Conservation (phyloP, 768 basidiomycete genomes). For the Tremella yokohamensis region DNA sequence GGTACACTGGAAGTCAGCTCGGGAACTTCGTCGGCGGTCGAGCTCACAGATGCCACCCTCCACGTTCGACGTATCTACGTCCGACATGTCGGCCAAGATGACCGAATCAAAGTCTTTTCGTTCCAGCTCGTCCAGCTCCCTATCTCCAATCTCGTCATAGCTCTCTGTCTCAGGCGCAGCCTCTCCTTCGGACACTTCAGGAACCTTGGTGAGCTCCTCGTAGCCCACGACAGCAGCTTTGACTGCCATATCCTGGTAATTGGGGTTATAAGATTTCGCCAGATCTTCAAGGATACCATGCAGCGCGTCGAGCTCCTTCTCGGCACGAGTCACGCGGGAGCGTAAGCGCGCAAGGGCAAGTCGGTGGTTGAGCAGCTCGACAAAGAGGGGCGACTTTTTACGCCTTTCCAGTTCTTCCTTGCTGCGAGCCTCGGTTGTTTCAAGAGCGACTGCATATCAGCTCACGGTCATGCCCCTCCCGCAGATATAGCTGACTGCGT, state of each 20-base stretch:
- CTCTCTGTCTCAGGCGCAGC: background rate
- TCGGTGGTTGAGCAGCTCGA: slow-evolving; percentile 67
- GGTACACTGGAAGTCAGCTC: slow-evolving; percentile 61
- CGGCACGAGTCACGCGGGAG: slow-evolving; percentile 65
- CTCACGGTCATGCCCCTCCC: background rate
- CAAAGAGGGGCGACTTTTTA: slow-evolving; percentile 79
- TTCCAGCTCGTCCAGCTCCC: slow-evolving; percentile 56
- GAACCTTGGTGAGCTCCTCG: slow-evolving; percentile 56
- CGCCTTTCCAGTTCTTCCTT: slow-evolving; percentile 77
- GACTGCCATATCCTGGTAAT: slow-evolving; percentile 99
- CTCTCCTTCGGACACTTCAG: slow-evolving; percentile 4
- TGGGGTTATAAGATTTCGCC: slow-evolving; percentile 86
- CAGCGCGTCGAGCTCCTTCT: slow-evolving; percentile 71
- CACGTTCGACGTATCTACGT: slow-evolving; percentile 54
- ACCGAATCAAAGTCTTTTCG: slow-evolving; percentile 66
- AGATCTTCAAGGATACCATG: slow-evolving; percentile 78
- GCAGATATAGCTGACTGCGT: slow-evolving; percentile 56
- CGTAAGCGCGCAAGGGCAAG: slow-evolving; percentile 73
- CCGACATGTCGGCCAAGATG: slow-evolving; percentile 69
- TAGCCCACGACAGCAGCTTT: slow-evolving; percentile 93
- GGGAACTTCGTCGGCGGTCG: background rate
- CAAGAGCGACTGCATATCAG: slow-evolving; percentile 62
- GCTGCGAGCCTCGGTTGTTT: slow-evolving; percentile 70
- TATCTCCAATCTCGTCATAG: slow-evolving; percentile 50
- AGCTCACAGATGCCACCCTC: slow-evolving; percentile 60